Conservation (phyloP, 2,329 filamentous ascomycete genomes). For the Trichophyton verrucosum region DNA sequence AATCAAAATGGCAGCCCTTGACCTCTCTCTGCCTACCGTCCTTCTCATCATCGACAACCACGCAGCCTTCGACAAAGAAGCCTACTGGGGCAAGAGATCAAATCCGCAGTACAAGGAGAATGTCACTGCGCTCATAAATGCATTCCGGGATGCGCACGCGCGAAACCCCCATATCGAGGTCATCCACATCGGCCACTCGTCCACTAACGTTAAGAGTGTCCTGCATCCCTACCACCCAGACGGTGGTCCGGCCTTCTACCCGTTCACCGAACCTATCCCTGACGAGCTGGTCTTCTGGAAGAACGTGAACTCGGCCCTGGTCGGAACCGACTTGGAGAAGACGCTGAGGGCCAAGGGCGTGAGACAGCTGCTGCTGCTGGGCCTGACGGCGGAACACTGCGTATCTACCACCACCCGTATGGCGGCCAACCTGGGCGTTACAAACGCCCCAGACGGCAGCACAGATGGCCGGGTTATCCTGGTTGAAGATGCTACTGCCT, state of each 20-base stretch:
- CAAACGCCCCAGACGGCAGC: constrained; percentile 15
- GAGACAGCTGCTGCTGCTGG: constrained; percentile 31
- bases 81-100: constrained; percentile 33
- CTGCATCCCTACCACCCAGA: constrained; percentile 27
- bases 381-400: constrained; percentile 40
- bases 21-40: constrained; percentile 23
- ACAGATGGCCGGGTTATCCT: constrained; percentile 28
- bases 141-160: constrained; percentile 23
- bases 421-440: constrained; percentile 37
- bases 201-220: constrained; percentile 22
- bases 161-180: constrained; percentile 20
- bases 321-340: constrained; percentile 33
- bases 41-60: constrained; percentile 40
- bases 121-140: constrained; percentile 26
- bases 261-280: constrained; percentile 22
- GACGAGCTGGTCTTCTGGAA: constrained; percentile 34
- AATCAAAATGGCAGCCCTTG: neutral
- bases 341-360: constrained; percentile 25
- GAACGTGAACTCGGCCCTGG: constrained; percentile 36
- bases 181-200: constrained; percentile 38
- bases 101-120: constrained; percentile 37
- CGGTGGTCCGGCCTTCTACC: constrained; percentile 20
- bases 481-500: constrained; percentile 37
- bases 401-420: constrained; percentile 39
- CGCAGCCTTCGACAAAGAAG: constrained; percentile 29